Conservation (phyloP, 768 basidiomycete genomes). For the Punctularia strigosozonata region DNA sequence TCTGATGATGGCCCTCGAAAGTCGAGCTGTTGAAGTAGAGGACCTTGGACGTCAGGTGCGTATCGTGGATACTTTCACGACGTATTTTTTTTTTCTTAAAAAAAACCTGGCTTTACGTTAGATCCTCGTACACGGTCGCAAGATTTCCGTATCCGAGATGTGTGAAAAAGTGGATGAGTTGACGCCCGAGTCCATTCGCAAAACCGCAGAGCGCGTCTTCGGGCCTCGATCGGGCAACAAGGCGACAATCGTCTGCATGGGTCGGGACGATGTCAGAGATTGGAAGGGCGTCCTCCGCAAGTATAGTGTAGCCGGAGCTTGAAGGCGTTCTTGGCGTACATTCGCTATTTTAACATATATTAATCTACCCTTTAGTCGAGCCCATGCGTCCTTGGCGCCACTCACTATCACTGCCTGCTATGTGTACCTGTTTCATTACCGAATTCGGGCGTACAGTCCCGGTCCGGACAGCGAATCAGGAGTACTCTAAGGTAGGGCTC, state of each 20-base stretch:
- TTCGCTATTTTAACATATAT: background rate
- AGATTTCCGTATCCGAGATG: conserved; percentile 87
- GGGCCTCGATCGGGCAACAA: conserved; percentile 47
- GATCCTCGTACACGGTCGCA: conserved; percentile 80
- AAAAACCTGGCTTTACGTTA: no score
- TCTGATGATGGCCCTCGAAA: conserved; percentile 92
- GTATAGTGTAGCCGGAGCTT: conserved; percentile 43
- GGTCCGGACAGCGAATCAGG: no score
- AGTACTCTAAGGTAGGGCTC: no score
- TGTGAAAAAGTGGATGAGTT: conserved; percentile 74
- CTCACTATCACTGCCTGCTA: no score
- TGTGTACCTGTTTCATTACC: no score
- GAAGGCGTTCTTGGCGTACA: background rate
- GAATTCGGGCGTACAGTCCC: no score
- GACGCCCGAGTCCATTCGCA: conserved; percentile 53
- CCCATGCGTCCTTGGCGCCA: no score
- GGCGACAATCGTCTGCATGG: conserved; percentile 78
- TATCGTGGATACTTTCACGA: background rate
- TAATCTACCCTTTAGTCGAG: background rate
- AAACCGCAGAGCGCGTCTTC: conserved; percentile 70
- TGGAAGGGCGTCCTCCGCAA: conserved; percentile 52
- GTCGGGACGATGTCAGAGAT: conserved; percentile 64
- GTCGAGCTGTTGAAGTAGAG: conserved; percentile 72
- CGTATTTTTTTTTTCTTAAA: conserved; percentile 3
- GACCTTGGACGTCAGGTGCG: conserved; percentile 83